Conservation (phyloP, 169 alveolate species). For the Plasmodium cynomolgi region DNA sequence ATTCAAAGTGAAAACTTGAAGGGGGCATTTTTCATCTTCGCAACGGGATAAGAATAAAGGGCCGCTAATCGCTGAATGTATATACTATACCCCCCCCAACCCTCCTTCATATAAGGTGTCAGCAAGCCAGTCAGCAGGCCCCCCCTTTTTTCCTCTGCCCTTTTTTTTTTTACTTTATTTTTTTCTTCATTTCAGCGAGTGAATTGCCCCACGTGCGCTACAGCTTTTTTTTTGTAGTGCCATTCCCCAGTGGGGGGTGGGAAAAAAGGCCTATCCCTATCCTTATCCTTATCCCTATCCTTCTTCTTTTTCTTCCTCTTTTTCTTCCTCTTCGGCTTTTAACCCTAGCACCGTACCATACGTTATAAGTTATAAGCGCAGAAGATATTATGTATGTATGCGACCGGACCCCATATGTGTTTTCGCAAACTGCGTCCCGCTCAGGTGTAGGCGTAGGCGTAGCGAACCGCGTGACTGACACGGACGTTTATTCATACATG, state of each 20-base stretch:
- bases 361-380: neutral
- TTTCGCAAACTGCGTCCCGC: neutral
- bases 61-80: neutral
- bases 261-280: neutral
- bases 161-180: too few species aligned
- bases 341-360: neutral
- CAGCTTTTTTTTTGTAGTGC: neutral
- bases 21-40: neutral
- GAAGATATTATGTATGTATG: neutral
- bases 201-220: neutral
- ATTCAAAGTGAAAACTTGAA: neutral
- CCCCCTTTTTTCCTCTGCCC: neutral
- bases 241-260: neutral
- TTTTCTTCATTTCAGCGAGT: neutral
- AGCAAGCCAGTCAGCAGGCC: neutral
- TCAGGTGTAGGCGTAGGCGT: neutral
- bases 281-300: too few species aligned
- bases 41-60: neutral
- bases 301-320: too few species aligned
- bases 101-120: neutral
- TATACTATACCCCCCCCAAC: neutral
- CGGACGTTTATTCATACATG: neutral
- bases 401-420: neutral
- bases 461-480: neutral
- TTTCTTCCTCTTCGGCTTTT: neutral